A percentile compares a stretch with the other conserved stretches of the same genome.
Conservation (phyloP, 1,284 basidiomycete species). For the Ustilago nuda region DNA sequence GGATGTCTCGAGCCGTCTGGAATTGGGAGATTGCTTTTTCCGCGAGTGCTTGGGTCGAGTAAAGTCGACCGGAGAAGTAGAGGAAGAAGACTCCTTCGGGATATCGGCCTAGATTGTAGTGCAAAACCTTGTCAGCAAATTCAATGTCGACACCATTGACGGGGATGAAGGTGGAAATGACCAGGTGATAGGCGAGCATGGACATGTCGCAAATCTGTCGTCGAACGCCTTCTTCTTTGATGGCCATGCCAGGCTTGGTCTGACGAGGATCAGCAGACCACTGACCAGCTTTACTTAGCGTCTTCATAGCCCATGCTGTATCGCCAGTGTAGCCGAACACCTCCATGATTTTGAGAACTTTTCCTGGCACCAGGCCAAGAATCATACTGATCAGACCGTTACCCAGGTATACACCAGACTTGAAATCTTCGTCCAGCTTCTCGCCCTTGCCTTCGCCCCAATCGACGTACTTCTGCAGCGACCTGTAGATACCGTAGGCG, state of each 20-base stretch:
- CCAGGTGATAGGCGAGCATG: constrained; percentile 65
- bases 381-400: constrained; percentile 68
- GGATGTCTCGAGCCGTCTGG: constrained; percentile 61
- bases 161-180: constrained; percentile 67
- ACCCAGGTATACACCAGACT: constrained; percentile 66
- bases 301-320: constrained; percentile 57
- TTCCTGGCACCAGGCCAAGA: constrained; percentile 65
- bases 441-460: constrained; percentile 58
- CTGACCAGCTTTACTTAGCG: constrained; percentile 57
- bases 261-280: constrained; percentile 52
- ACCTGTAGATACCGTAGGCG: constrained; percentile 68
- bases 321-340: constrained; percentile 68
- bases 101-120: constrained; percentile 66
- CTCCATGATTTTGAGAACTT: constrained; percentile 69
- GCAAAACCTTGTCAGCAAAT: constrained; percentile 67
- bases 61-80: constrained; percentile 68
- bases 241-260: constrained; percentile 45
- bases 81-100: constrained; percentile 68
- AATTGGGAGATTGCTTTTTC: constrained; percentile 63
- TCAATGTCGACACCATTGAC: constrained; percentile 66
- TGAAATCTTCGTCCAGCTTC: constrained; percentile 65
- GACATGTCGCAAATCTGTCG: constrained; percentile 66
- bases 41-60: constrained; percentile 65
- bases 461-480: constrained; percentile 66
- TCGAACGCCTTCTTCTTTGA: constrained; percentile 55